These are phyloP conservation scores for Calonectria crousiana DNA, from an alignment of 2,329 filamentous ascomycete genomes.

Conservation along the genomic window DNA sequence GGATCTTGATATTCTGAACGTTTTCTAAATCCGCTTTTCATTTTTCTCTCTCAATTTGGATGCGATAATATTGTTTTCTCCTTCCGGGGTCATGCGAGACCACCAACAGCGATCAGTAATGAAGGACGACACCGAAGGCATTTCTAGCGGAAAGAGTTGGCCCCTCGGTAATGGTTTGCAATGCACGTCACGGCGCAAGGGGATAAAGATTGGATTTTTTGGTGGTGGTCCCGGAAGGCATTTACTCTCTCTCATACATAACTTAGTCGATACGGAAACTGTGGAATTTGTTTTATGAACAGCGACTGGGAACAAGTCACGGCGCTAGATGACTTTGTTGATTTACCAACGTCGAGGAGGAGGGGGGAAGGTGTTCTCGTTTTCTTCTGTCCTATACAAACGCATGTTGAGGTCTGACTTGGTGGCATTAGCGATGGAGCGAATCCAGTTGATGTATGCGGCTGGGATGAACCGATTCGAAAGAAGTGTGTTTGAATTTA, in stretches of 20 bases:
- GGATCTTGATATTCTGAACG: slow-evolving; percentile 35
- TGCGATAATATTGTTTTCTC: slow-evolving; percentile 44
- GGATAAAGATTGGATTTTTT: slow-evolving; percentile 41
- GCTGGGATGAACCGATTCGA: slow-evolving; percentile 26
- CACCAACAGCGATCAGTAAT: slow-evolving; percentile 42
- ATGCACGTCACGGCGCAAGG: slow-evolving; percentile 42
- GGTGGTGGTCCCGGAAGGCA: slow-evolving; percentile 39
- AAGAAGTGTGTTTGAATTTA: slow-evolving; percentile 30
- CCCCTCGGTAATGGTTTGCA: slow-evolving; percentile 17
- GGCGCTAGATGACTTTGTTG: slow-evolving; percentile 36
- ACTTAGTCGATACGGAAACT: slow-evolving; percentile 39
- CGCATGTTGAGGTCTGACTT: slow-evolving; percentile 44
- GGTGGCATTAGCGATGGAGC: slow-evolving; percentile 42
- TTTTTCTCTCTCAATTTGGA: slow-evolving; percentile 36
- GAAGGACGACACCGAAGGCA: slow-evolving; percentile 40
- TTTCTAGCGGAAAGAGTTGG: background rate
- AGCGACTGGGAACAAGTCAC: slow-evolving; percentile 29
- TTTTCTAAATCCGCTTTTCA: slow-evolving; percentile 33
- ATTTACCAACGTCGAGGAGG: slow-evolving; percentile 26
- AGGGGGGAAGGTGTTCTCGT: slow-evolving; percentile 34
- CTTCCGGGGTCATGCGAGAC: slow-evolving; percentile 38
- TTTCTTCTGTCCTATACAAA: slow-evolving; percentile 43
- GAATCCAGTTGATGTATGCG: slow-evolving; percentile 31
- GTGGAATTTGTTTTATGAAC: slow-evolving; percentile 33
- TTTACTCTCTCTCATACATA: slow-evolving; percentile 42